Base-by-base conservation (phyloP, 495 filamentous ascomycete species). In the Aspergillus nidulans region DNA sequence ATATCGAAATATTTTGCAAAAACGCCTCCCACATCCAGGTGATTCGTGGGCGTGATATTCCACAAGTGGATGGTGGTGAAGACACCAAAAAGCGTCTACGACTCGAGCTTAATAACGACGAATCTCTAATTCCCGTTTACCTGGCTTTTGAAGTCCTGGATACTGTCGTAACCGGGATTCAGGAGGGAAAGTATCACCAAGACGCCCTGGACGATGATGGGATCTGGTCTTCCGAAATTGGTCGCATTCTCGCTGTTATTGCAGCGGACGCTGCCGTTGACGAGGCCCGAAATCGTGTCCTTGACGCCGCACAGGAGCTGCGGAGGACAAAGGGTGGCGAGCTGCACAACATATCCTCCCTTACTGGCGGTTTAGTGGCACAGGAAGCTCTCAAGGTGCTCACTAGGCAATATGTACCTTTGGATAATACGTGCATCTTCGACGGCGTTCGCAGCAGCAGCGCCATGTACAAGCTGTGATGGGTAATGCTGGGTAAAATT, bases 361-460 rank as follows among this genome's bases (percentile, higher is more conserved):
- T 97, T 44, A 88, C 86, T 7, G 94, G 95, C 18, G 95, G 94
- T 0, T 85, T 99, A 71, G 87, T 95, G 21, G 90, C 92, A 25
- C 94, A 99, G 72, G 94, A 99, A 76, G 81, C 90, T 25, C 91
- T 97, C 67, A 99, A 99, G 78, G 85, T 96, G 24, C 79, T 97
- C 56, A 99, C 94, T 45, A 85, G 90, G 69, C 94, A 99, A 78
- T 99, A 99, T 76, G 81, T 96, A 12, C 94, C 94, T 16, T 82
- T 96, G 51, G 91, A 97, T 64, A 94, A 96, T 68, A 92, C 88
- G 9, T 92, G 90, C 67, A 76, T 97, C 51, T 96, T 95, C 66
- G 91, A 97, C 75, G 94, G 94, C 42, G 86, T 96, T 20, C 74
- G 68, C 53, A 95, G 91, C 71, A 85, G 84, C 69, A 87, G 80